These are phyloP conservation scores for Tetrapyrgos nigripes DNA, from an alignment of 1,284 basidiomycete genomes.

Conservation along the genomic window DNA sequence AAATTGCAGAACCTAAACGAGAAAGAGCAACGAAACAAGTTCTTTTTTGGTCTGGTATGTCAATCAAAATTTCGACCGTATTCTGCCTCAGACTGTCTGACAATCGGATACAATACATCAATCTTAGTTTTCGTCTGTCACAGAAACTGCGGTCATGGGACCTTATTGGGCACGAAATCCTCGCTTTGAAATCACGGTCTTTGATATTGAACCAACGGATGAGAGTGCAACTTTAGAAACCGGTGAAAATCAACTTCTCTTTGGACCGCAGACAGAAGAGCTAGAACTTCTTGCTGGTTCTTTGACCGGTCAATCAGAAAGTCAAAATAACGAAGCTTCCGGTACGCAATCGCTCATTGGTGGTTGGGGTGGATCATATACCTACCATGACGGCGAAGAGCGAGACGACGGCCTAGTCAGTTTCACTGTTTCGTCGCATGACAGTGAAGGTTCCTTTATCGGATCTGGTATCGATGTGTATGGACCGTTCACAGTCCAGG, in stretches of 20 bases:
- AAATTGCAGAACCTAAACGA: conserved; percentile 7
- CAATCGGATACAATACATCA: too few species aligned
- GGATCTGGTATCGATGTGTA: not conserved
- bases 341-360: conserved; percentile 2
- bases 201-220: too few species aligned
- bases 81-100: too few species aligned
- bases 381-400: not conserved
- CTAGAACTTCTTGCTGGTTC: not conserved
- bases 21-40: not conserved
- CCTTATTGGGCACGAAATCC: not conserved
- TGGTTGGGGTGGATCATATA: not conserved
- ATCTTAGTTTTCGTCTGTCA: not conserved
- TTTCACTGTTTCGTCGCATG: not conserved
- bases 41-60: conserved; percentile 10
- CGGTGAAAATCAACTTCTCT: not conserved
- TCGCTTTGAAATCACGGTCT: not conserved
- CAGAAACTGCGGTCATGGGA: not conserved
- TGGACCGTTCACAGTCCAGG: not conserved
- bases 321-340: not conserved
- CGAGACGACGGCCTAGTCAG: not conserved
- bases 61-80: too few species aligned
- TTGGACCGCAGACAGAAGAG: conserved; percentile 3
- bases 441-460: not conserved
- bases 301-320: not conserved
- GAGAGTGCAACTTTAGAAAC: not conserved